Evolutionary conservation across 2,329 filamentous ascomycete genomes (phyloP).

Genomic region (Pseudogymnoascus verrucosus): DNA sequence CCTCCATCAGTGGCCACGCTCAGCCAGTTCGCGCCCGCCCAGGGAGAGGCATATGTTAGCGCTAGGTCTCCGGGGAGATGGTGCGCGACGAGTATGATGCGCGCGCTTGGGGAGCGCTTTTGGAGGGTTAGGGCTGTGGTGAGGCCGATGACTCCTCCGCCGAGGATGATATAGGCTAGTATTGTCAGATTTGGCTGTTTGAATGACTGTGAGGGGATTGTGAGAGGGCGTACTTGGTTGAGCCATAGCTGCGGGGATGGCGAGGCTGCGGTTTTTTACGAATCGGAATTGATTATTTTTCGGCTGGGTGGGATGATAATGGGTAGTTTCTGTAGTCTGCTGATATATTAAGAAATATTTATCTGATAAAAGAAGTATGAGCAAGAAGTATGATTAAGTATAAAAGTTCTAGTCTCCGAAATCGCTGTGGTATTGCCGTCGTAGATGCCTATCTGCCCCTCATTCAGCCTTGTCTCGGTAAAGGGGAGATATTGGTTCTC

Average conservation of each 20-base stretch:
- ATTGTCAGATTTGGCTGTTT: background rate
- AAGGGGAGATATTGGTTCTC: background rate
- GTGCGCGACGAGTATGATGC: slow-evolving; percentile 33
- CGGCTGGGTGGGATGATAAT: background rate
- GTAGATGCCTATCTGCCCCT: background rate
- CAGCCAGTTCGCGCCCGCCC: slow-evolving; percentile 21
- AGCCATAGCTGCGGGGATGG: background rate
- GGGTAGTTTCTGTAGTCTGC: background rate
- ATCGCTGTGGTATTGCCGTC: background rate
- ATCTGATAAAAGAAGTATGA: background rate
- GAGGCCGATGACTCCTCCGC: slow-evolving; percentile 34
- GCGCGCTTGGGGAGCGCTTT: slow-evolving; percentile 27
- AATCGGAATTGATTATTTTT: background rate
- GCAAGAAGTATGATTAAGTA: background rate
- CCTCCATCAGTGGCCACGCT: slow-evolving; percentile 8
- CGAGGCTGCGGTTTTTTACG: background rate
- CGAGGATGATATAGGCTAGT: slow-evolving; percentile 7
- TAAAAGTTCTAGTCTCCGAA: background rate
- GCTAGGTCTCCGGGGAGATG: slow-evolving; percentile 35
- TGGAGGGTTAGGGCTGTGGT: slow-evolving; percentile 32
- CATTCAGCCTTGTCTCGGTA: background rate
- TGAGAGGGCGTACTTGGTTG: background rate
- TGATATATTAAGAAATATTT: background rate
- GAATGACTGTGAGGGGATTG: background rate
- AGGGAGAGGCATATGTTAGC: slow-evolving; percentile 35